Conservation (phyloP, 2,329 filamentous ascomycete genomes). For the Aplosporella prunicola region DNA sequence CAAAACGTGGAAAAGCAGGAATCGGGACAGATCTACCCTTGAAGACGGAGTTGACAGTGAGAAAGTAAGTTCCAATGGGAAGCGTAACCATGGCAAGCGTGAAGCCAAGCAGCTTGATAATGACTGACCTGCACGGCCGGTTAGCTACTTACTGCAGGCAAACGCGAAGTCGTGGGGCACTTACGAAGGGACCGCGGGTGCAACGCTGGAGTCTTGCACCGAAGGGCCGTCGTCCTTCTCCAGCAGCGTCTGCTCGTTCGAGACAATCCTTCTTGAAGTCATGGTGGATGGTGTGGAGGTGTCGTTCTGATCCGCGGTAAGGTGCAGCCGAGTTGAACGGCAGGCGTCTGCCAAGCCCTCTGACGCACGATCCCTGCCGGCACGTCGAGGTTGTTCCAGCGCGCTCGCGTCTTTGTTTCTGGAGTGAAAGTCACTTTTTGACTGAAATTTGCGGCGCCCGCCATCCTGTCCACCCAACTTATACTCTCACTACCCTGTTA, state of each 20-base stretch:
- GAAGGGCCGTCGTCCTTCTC: slow-evolving; percentile 33
- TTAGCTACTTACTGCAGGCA: too few species aligned
- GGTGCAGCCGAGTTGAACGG: too few species aligned
- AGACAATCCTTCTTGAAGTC: slow-evolving; percentile 59
- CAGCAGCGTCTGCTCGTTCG: slow-evolving; percentile 56
- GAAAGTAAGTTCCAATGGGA: slow-evolving; percentile 83
- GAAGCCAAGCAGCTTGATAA: slow-evolving; percentile 82
- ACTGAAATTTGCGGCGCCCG: too few species aligned
- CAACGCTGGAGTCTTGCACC: slow-evolving; percentile 56
- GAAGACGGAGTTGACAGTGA: slow-evolving; percentile 68
- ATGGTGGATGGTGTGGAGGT: slow-evolving; percentile 37
- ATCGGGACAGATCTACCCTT: slow-evolving; percentile 44
- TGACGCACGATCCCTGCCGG: too few species aligned
- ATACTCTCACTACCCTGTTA: too few species aligned
- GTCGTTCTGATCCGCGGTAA: too few species aligned
- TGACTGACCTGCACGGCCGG: slow-evolving; percentile 56
- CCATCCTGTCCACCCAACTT: too few species aligned
- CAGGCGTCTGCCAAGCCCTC: too few species aligned
- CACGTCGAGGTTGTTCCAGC: too few species aligned
- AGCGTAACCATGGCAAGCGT: slow-evolving; percentile 82
- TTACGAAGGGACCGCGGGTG: slow-evolving; percentile 76
- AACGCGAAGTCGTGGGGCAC: slow-evolving; percentile 25
- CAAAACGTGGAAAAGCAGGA: background rate
- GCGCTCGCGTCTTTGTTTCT: too few species aligned
- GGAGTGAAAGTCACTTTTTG: too few species aligned